These are phyloP conservation scores for Primulina tabacum DNA, from an alignment of 257 asterid genomes.

Conservation along the genomic window DNA sequence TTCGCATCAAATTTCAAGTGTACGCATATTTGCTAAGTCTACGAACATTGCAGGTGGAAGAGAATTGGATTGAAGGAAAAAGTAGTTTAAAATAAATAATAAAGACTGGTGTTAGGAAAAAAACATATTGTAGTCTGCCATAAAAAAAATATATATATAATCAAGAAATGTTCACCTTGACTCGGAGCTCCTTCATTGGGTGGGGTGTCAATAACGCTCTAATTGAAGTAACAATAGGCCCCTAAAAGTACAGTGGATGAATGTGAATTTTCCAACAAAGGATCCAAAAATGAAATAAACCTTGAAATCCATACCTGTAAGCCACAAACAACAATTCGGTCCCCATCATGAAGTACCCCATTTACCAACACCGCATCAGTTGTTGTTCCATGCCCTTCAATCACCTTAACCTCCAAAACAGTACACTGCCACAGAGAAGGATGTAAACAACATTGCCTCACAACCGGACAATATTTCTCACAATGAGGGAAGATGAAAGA, in stretches of 20 bases:
- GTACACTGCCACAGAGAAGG: conserved; percentile 68
- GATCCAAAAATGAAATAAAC: conserved; percentile 22
- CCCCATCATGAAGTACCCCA: conserved; percentile 97
- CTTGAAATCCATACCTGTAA: conserved; percentile 58
- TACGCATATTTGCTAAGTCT: background rate
- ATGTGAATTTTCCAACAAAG: conserved; percentile 10
- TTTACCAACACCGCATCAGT: conserved; percentile 94
- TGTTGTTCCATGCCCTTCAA: conserved; percentile 98
- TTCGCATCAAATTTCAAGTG: background rate
- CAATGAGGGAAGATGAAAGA: conserved; percentile 17
- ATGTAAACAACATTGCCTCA: conserved; percentile 23
- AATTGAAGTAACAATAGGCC: conserved; percentile 80
- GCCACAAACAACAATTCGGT: conserved; percentile 93
- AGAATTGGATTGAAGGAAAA: background rate
- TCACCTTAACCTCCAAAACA: conserved; percentile 95
- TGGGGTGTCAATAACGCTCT: conserved; percentile 96
- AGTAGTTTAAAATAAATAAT: background rate
- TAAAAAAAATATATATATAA: background rate
- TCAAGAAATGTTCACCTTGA: conserved; percentile 58
- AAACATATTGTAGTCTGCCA: background rate
- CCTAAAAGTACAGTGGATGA: conserved; percentile 41
- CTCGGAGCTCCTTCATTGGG: conserved; percentile 99
- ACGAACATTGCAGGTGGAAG: background rate
- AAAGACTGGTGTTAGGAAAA: background rate
- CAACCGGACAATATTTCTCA: conserved; percentile 15